phyloP scores from a whole-genome alignment of 163 green algal genomes.

The Scenedesmus sp. region DNA sequence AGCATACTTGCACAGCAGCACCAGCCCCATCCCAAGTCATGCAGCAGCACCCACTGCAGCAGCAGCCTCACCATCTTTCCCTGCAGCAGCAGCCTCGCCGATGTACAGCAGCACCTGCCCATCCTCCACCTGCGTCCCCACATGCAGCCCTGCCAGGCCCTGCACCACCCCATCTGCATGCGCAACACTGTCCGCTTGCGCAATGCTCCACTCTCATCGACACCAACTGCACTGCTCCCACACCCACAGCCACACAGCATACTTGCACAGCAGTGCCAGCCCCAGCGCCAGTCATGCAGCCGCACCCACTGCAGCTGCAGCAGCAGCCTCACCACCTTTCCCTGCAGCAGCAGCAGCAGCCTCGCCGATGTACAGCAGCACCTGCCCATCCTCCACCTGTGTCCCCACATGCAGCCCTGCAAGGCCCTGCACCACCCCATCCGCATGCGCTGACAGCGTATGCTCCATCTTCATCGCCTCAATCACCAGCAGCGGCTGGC shows the following conservation, averaged over 20 bases:
- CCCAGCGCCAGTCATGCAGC: neutral
- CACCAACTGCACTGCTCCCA: neutral
- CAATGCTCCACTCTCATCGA: too few species aligned
- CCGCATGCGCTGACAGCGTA: constrained; percentile 50
- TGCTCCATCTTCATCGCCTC: constrained; percentile 94
- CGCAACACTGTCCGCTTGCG: too few species aligned
- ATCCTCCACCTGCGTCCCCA: constrained; percentile 68
- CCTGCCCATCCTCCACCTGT: constrained; percentile 74
- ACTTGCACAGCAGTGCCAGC: neutral
- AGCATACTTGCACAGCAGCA: too few species aligned
- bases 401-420: constrained; percentile 18
- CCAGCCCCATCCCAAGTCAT: too few species aligned
- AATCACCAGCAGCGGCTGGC: neutral
- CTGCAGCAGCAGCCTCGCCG: neutral
- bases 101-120: constrained; percentile 65
- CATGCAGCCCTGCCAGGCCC: constrained; percentile 5
- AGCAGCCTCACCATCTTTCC: neutral
- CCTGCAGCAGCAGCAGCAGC: neutral
- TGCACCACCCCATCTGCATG: constrained; percentile 33
- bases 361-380: constrained; percentile 55
- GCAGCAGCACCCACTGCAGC: neutral
- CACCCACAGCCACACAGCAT: neutral
- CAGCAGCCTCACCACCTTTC: constrained; percentile 11
- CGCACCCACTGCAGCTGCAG: neutral
- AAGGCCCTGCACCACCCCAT: constrained; percentile 41